Evolutionary conservation across 129 eudicot genomes (phyloP), one percentile per base, ranked within the genome.

Genomic region (Oenanthe sinensis): DNA sequence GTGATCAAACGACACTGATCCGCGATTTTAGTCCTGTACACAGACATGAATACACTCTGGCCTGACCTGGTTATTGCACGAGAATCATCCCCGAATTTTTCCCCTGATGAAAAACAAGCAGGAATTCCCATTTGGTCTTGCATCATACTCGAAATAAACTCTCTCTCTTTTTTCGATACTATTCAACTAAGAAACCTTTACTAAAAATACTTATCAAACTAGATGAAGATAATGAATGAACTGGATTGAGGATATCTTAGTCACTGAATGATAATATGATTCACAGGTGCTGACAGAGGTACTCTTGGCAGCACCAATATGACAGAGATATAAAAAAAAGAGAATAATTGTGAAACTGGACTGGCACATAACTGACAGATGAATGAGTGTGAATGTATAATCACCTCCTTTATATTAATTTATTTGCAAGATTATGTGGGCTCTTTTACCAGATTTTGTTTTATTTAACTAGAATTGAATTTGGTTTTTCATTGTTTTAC

Each of bases 31-130:
- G 97, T 94, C 48, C 86, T 81, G 83, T 92, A 92, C 9, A 88
- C 91, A 0, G 97, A 89, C 89, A 89, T 86, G 85, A 83, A 89
- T 4, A 92, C 84, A 50, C 93, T 92, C 45, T 92, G 97, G 52
- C 97, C 97, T 2, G 97, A 86, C 83, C 88, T 74, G 4, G 95
- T 89, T 40, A 89, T 79, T 16, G 86, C 81, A 45, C 88, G 69
- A 20, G 84, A n/a, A 74, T 89, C 92, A 76, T 89, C 89, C 0
- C 39, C 37, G 3, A 71, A 78, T 58, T 83, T 87, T 37, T 85
- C 89, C 16, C 81, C 84, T 5, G 91, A 62, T 42, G 90, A 82
- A 74, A 91, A 91, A 54, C 93, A 89, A 39, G 88, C 71, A 50
- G 90, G 97, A 78, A 87, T 87, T 40, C 85, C 89, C 39, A 79